A percentile compares a stretch with the other conserved stretches of the same genome.
These are phyloP conservation scores for Strobilomyces confusus DNA, from an alignment of 768 basidiomycete genomes.

Conservation along the genomic window DNA sequence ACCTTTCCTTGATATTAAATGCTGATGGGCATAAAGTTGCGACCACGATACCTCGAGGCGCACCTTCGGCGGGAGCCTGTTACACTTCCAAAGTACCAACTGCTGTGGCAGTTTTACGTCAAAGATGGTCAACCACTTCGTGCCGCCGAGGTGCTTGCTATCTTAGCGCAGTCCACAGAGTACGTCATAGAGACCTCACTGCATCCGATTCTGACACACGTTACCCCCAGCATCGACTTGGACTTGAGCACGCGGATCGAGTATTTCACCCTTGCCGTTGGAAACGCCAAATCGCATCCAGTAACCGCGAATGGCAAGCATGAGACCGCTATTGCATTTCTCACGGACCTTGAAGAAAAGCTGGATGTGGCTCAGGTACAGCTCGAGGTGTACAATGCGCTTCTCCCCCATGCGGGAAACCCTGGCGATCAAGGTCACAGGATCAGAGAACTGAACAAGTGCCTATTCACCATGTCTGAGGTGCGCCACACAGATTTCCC, in stretches of 20 bases:
- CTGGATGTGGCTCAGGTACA: conserved; percentile 97
- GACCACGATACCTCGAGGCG: conserved; percentile 82
- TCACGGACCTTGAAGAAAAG: conserved; percentile 94
- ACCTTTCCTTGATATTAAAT: background rate
- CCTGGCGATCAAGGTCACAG: conserved; percentile 60
- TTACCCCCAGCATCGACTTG: conserved; percentile 52
- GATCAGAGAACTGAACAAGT: conserved; percentile 54
- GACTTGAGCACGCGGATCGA: conserved; percentile 75
- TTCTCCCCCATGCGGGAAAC: conserved; percentile 58
- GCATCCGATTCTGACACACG: background rate
- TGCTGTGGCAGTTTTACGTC: conserved; percentile 97
- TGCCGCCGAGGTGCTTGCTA: conserved; percentile 81
- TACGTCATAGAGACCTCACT: conserved; percentile 34
- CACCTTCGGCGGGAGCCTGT: conserved; percentile 80
- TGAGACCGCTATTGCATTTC: conserved; percentile 90
- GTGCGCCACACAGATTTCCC: conserved; percentile 39
- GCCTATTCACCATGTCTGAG: conserved; percentile 79
- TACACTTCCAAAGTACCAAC: conserved; percentile 76
- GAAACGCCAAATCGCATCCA: conserved; percentile 94
- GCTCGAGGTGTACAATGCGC: conserved; percentile 76
- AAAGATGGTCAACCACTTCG: conserved; percentile 83
- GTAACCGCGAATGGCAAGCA: conserved; percentile 72
- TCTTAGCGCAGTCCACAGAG: conserved; percentile 82
- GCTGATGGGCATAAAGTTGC: conserved; percentile 49
- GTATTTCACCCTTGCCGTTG: conserved; percentile 90